Conservation (phyloP, 2,329 filamentous ascomycete species). For the Cadophora gregata region DNA sequence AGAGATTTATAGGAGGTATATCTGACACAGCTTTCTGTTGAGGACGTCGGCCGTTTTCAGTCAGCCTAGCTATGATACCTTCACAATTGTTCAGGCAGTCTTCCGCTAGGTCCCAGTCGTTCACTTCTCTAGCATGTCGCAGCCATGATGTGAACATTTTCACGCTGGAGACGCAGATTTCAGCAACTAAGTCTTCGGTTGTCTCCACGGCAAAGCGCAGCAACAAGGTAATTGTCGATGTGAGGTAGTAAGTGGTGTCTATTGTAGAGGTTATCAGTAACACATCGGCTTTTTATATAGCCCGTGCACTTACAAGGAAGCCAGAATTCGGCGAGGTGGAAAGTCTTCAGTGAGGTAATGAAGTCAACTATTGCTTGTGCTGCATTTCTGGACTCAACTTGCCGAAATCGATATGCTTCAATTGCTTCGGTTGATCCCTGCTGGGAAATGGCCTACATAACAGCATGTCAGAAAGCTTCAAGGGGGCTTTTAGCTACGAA, state of each 20-base stretch:
- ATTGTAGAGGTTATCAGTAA: not conserved
- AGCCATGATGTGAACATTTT: slow-evolving; percentile 27
- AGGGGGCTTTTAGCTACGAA: not conserved
- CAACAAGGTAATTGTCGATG: slow-evolving; percentile 36
- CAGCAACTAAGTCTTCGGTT: slow-evolving; percentile 19
- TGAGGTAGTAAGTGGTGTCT: slow-evolving; percentile 44
- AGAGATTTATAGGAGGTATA: not conserved
- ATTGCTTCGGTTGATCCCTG: slow-evolving; percentile 12
- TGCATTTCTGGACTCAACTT: slow-evolving; percentile 36
- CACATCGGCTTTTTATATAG: not conserved
- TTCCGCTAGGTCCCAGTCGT: slow-evolving; percentile 38
- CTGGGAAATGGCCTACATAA: slow-evolving; percentile 20
- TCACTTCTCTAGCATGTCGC: slow-evolving; percentile 34
- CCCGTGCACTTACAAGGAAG: slow-evolving; percentile 37
- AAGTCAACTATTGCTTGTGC: slow-evolving; percentile 39
- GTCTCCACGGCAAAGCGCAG: slow-evolving; percentile 36
- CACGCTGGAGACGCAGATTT: slow-evolving; percentile 25
- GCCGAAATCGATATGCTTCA: slow-evolving; percentile 28
- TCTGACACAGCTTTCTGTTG: not conserved
- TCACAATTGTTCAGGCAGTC: slow-evolving; percentile 30
- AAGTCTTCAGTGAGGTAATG: slow-evolving; percentile 33
- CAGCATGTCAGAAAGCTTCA: not conserved
- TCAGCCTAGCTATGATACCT: slow-evolving; percentile 13
- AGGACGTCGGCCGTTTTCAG: slow-evolving; percentile 7
- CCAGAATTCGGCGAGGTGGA: slow-evolving; percentile 42